These are phyloP conservation scores for Selenicereus undatus DNA, from an alignment of 148 eudicot genomes.

Conservation along the genomic window DNA sequence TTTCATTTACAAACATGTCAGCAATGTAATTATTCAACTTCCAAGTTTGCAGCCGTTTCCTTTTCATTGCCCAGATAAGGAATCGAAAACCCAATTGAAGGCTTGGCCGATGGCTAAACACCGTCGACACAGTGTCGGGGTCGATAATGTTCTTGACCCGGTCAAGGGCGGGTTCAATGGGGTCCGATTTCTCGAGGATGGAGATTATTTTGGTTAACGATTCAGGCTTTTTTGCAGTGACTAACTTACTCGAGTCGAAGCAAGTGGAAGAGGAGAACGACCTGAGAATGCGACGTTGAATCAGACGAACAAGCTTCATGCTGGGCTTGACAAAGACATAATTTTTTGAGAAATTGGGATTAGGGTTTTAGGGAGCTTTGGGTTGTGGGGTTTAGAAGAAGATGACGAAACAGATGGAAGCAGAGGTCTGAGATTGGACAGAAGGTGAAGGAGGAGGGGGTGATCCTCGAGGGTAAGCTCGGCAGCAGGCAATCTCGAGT, in stretches of 20 bases:
- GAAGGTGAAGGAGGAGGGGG: no score
- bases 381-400: neutral
- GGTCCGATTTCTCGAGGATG: constrained; percentile 32
- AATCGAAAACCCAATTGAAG: constrained; percentile 54
- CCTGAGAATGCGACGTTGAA: constrained; percentile 21
- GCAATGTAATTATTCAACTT: constrained; percentile 33
- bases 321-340: neutral
- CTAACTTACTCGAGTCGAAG: neutral
- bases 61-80: constrained; percentile 58
- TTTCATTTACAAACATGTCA: constrained; percentile 36
- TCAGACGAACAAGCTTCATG: constrained; percentile 22
- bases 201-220: constrained; percentile 28
- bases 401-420: neutral
- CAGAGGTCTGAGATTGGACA: neutral
- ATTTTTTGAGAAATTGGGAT: neutral
- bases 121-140: constrained; percentile 30
- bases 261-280: neutral
- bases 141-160: constrained; percentile 29
- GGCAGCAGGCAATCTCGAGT: no score
- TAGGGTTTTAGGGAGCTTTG: neutral
- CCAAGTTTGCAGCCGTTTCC: constrained; percentile 30
- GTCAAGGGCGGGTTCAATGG: constrained; percentile 49
- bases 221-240: constrained; percentile 14
- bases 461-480: no score
- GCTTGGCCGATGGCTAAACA: constrained; percentile 32